These are phyloP conservation scores for Ganoderma boninense DNA, from an alignment of 1,284 basidiomycete species.

Conservation along the genomic window DNA sequence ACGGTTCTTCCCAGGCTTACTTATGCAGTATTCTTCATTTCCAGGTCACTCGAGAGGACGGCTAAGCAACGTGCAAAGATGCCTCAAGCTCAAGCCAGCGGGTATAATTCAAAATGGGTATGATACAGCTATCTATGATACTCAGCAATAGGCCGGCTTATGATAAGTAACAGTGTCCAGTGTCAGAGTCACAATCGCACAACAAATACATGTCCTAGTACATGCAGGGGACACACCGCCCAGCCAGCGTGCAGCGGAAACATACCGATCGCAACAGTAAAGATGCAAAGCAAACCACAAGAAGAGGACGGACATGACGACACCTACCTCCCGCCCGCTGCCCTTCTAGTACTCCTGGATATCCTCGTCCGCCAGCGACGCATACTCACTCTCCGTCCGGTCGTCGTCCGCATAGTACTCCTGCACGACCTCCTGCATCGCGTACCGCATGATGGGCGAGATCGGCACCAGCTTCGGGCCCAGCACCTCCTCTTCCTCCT, in stretches of 20 bases:
- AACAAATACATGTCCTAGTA: not conserved
- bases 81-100: not conserved
- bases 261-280: not conserved
- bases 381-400: constrained; percentile 73
- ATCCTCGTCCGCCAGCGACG: constrained; percentile 73
- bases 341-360: constrained; percentile 69
- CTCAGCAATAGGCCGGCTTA: not conserved
- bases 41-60: not conserved
- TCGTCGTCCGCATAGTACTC: constrained; percentile 82
- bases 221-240: not conserved
- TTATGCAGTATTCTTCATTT: not conserved
- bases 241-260: not conserved
- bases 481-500: constrained; percentile 63
- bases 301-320: not conserved
- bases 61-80: too few relatives aligned
- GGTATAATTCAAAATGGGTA: not conserved
- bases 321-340: not conserved
- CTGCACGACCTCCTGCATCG: constrained; percentile 80
- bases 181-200: not conserved
- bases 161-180: not conserved
- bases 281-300: not conserved
- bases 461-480: constrained; percentile 78
- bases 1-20: constrained; percentile 6
- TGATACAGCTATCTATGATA: not conserved
- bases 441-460: constrained; percentile 81